Base-by-base conservation (phyloP, 2,329 filamentous ascomycete species). In the Colletotrichum sp. region DNA sequence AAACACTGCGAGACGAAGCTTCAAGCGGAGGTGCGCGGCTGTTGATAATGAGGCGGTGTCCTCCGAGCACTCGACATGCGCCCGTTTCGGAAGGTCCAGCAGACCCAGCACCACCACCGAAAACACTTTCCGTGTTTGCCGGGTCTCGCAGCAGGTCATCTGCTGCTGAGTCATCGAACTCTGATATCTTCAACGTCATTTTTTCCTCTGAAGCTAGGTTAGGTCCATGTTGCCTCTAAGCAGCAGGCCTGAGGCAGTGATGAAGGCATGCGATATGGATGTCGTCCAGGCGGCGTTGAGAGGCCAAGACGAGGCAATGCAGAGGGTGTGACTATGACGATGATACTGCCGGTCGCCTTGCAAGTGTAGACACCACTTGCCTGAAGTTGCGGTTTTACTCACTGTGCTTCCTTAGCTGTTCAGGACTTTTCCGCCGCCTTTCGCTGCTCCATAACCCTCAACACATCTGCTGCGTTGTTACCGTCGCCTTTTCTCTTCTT, bases 401-500 rank as follows among this genome's bases (percentile, higher is more conserved):
- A 48, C n/a, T 13, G 3, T 48, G 43, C 10, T 67, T 8, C 25
- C n/a, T 16, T 12, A 5, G 10, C 18, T 61, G 4, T 8, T 71
- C 39, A 71, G 16, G 68, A 82, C 43, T 80, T 81, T 5, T 62
- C 67, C 2, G 80, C 82, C 36, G 81, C 82, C 71, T 89, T 89
- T 61, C 88, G 86, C 80, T 88, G 86, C 81, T 97, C 94, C 80
- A 98, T 90, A 32, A 95, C 94, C 74, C 91, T 91, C 88, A 98
- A 86, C 70, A 98, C 95, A 87, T 98, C 95, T 7, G 90, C 91
- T 16, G 92, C 94, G 84, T 89, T 96, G 81, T 98, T 95, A 75
- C 86, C 92, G 82, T 96, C 94, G 0, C 94, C 94, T 83, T 95
- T 95, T 81, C 92, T 91, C 87, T 95, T 96, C 88, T 94, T 94